A percentile compares a stretch with the other conserved stretches of the same genome.
Conservation (phyloP, 2,329 filamentous ascomycete genomes). For the Monosporascus cannonballus region DNA sequence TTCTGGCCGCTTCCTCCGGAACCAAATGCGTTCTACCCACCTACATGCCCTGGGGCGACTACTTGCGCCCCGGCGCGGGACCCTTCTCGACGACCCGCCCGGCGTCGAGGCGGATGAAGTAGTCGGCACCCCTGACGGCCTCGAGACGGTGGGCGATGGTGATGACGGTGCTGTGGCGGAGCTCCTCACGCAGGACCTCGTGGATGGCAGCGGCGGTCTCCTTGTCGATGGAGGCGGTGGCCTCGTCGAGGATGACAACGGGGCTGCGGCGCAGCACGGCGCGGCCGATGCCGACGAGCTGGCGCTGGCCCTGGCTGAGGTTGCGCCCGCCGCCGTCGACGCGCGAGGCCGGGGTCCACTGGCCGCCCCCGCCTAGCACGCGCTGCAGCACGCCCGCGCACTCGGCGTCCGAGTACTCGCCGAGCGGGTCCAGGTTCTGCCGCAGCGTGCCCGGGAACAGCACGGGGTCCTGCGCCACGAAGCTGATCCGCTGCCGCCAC, state of each 20-base stretch:
- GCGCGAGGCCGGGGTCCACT: conserved; percentile 40
- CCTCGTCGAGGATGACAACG: conserved; percentile 58
- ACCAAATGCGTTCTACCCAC: too few species aligned
- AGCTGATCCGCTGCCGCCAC: conserved; percentile 52
- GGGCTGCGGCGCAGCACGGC: conserved; percentile 55
- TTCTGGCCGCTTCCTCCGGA: too few species aligned
- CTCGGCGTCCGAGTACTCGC: conserved; percentile 47
- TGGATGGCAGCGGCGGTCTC: conserved; percentile 54
- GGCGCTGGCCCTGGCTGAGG: conserved; percentile 56
- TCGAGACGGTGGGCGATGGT: conserved; percentile 61
- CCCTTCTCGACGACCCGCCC: conserved; percentile 46
- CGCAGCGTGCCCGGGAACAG: conserved; percentile 53
- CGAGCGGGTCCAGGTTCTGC: conserved; percentile 64
- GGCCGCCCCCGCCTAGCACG: conserved; percentile 43
- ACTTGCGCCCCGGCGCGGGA: conserved; percentile 13
- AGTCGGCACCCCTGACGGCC: conserved; percentile 54
- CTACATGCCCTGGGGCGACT: too few species aligned
- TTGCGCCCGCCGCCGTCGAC: conserved; percentile 57
- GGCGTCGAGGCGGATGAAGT: conserved; percentile 46
- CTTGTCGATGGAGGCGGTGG: conserved; percentile 57
- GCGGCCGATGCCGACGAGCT: conserved; percentile 54
- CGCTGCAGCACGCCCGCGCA: conserved; percentile 48
- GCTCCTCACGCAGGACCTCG: conserved; percentile 48
- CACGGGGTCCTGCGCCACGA: conserved; percentile 59
- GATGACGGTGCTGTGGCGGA: conserved; percentile 53